phyloP scores from a whole-genome alignment of 352 stramenopile species.

The Globisporangium carolinianum region DNA sequence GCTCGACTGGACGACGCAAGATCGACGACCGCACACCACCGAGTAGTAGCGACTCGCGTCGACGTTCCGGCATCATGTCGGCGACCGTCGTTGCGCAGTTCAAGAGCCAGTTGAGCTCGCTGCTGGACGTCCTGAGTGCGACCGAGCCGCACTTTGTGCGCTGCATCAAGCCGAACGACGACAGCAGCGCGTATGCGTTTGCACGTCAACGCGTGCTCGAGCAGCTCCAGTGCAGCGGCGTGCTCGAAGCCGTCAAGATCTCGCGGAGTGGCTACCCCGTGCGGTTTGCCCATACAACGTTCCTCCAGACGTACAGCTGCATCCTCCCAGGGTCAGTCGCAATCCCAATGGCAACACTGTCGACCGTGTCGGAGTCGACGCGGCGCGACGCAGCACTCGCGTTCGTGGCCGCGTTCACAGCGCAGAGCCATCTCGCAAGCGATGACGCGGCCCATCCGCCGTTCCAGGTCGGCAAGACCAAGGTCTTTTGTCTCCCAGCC shows the following conservation, averaged over 20 bases:
- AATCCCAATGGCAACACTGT: neutral
- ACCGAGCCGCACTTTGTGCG: slow-evolving; percentile 92
- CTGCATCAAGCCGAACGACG: slow-evolving; percentile 87
- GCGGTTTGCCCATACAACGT: slow-evolving; percentile 90
- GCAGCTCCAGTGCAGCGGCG: slow-evolving; percentile 82
- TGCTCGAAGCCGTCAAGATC: slow-evolving; percentile 87
- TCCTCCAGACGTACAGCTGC: slow-evolving; percentile 82
- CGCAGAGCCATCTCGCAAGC: slow-evolving; percentile 26
- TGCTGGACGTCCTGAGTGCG: slow-evolving; percentile 92
- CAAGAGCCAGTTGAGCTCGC: slow-evolving; percentile 86
- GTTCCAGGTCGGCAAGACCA: slow-evolving; percentile 79
- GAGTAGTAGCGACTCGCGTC: slow-evolving; percentile 21
- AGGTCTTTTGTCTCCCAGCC: slow-evolving; percentile 70
- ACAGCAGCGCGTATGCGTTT: slow-evolving; percentile 48
- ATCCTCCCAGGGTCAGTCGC: slow-evolving; percentile 43
- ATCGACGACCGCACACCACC: slow-evolving; percentile 12
- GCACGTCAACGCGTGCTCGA: slow-evolving; percentile 65
- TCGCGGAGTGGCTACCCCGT: slow-evolving; percentile 90
- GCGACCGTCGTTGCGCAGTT: slow-evolving; percentile 90
- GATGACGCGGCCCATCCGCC: slow-evolving; percentile 38
- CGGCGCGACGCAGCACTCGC: slow-evolving; percentile 42
- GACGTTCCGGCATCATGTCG: slow-evolving; percentile 73
- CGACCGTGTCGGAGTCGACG: neutral
- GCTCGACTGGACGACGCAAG: slow-evolving; percentile 5
- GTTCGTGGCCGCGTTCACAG: slow-evolving; percentile 38